Base-by-base conservation (phyloP, 768 basidiomycete species). In the Pulveroboletus frians region DNA sequence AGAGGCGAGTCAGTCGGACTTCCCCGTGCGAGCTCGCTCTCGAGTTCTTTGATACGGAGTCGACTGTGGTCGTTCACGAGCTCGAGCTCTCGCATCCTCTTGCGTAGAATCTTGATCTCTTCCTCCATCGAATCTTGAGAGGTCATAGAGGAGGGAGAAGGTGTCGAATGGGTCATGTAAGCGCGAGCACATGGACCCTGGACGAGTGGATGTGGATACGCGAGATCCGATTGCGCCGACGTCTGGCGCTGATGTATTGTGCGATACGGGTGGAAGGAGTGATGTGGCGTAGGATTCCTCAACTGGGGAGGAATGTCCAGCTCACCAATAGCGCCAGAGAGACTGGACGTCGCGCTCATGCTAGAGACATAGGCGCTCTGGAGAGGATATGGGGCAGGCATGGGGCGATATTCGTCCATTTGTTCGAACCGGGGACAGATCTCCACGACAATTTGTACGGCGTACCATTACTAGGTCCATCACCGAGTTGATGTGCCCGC, bases 251-350 rank as follows among this genome's bases (percentile, higher is more conserved):
- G 66, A 43, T 58, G 52, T 9, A 66, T 50, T 39, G 53, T 26
- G 39, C 61, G 64, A 43, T 66, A 62, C 6, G 58, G 66, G 38
- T 63, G 60, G 46, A 54, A 61, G 2, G 59, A 47, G 10, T 56
- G 68, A 53, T 46, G 66, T 50, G 49, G 68, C 56, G 49, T 56
- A 52, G 51, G 61, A 54, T 61, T 69, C 43, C 61, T 51, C 26
- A 57, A 58, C 26, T 68, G 70, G 9, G 69, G 67, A 13, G 69
- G 69, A 34, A 74, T 60, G 64, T 71, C 67, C 23, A 72, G 51
- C 43, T 83, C 80, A 43, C 80, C 81, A 66, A 87, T 78, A 21
- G 85, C 83, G 49, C 81, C 82, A 23, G 77, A 78, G 49, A 88
- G 69, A 54, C 72, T 74, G 36, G 75, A 77, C 1, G 71, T 66